Conservation (phyloP, 163 green algal genomes). For the Scenedesmus sp. region DNA sequence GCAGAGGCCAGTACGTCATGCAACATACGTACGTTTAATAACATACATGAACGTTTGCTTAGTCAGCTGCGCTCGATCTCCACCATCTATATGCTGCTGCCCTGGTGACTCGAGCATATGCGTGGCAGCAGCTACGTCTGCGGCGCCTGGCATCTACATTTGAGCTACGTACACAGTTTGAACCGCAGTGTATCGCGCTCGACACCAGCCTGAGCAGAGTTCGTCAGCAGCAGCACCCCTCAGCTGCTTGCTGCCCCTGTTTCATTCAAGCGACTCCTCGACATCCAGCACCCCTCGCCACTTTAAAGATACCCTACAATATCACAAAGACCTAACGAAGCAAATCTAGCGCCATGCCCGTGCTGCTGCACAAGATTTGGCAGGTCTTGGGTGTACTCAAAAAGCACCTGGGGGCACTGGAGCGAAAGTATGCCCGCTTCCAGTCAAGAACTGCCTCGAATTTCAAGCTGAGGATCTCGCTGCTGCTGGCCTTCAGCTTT, state of each 20-base stretch:
- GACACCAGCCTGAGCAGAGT: background rate
- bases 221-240: background rate
- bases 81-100: background rate
- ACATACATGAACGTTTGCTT: background rate
- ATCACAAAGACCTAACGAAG: background rate
- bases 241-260: background rate
- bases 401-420: conserved; percentile 33
- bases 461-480: conserved; percentile 36
- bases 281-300: background rate
- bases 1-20: background rate
- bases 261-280: background rate
- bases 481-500: conserved; percentile 11
- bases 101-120: background rate
- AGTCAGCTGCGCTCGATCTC: background rate
- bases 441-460: conserved; percentile 40
- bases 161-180: background rate
- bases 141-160: too few relatives aligned
- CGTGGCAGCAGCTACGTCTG: too few relatives aligned
- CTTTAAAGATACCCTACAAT: background rate
- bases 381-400: background rate
- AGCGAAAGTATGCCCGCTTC: background rate
- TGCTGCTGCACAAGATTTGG: conserved; percentile 7
- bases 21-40: background rate
- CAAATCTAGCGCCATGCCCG: background rate
- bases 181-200: background rate